phyloP scores from a whole-genome alignment of 306 rosid genomes.

The Geum urbanum region DNA sequence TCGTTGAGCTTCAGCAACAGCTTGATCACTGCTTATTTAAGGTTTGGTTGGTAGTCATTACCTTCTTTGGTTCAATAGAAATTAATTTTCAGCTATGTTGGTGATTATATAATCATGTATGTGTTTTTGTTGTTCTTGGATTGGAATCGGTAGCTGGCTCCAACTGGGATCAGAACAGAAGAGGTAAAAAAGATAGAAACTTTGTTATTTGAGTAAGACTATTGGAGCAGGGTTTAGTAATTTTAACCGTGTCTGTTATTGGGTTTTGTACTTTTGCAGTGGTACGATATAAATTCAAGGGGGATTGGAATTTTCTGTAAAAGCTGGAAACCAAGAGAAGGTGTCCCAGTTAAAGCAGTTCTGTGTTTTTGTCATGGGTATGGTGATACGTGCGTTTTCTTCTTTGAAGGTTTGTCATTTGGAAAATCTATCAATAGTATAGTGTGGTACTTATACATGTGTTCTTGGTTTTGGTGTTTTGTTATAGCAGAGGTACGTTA shows the following conservation, averaged over 20 bases:
- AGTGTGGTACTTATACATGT: neutral
- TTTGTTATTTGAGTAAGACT: neutral
- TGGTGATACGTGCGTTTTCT: slow-evolving; percentile 95
- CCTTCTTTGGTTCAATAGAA: neutral
- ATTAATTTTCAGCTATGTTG: neutral
- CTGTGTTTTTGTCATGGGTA: slow-evolving; percentile 91
- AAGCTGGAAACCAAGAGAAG: slow-evolving; percentile 69
- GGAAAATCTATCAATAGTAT: neutral
- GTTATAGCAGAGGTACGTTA: neutral
- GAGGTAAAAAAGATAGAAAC: slow-evolving; percentile 47
- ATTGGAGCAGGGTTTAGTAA: neutral
- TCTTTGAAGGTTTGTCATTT: slow-evolving; percentile 75
- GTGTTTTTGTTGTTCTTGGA: slow-evolving; percentile 4
- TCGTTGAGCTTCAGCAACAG: slow-evolving; percentile 39
- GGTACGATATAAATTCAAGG: slow-evolving; percentile 77
- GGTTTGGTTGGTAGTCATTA: slow-evolving; percentile 30
- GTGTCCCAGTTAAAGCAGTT: slow-evolving; percentile 55
- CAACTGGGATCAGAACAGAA: slow-evolving; percentile 65
- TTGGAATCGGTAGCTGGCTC: slow-evolving; percentile 56
- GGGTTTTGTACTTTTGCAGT: slow-evolving; percentile 34
- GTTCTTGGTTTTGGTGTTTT: neutral
- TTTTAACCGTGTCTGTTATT: neutral
- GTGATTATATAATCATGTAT: slow-evolving; percentile 8
- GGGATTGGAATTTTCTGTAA: slow-evolving; percentile 82
- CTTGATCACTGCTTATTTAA: slow-evolving; percentile 72